These are phyloP conservation scores for Gnomoniopsis smithogilvyi DNA, from an alignment of 2,329 filamentous ascomycete genomes.

Conservation along the genomic window DNA sequence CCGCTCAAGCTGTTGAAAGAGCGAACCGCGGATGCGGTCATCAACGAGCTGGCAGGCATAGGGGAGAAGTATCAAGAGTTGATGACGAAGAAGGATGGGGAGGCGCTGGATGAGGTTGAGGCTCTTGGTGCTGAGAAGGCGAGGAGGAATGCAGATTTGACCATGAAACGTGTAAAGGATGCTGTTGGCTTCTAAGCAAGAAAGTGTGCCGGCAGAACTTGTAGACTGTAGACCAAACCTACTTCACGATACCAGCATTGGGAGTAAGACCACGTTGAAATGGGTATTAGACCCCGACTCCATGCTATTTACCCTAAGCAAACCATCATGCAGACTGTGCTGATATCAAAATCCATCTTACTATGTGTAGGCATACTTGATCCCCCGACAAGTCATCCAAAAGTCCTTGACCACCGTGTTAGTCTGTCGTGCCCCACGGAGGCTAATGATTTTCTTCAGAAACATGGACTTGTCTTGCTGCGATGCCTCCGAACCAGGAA, in stretches of 20 bases:
- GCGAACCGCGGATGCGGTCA: conserved; percentile 56
- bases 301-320: neutral
- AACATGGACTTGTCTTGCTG: conserved; percentile 60
- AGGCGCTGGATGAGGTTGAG: conserved; percentile 55
- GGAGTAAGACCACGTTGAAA: neutral
- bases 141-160: conserved; percentile 54
- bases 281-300: conserved; percentile 7
- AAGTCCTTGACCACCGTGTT: conserved; percentile 69
- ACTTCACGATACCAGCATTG: too few relatives aligned
- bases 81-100: conserved; percentile 35
- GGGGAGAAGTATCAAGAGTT: conserved; percentile 44
- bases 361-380: conserved; percentile 59
- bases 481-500: conserved; percentile 58
- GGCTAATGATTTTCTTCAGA: conserved; percentile 62
- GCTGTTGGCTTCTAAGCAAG: conserved; percentile 46
- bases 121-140: conserved; percentile 59
- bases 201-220: neutral
- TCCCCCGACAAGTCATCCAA: conserved; percentile 65
- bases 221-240: neutral
- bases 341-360: conserved; percentile 27
- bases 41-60: conserved; percentile 46
- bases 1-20: conserved; percentile 41
- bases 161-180: conserved; percentile 50
- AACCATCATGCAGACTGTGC: too few relatives aligned
- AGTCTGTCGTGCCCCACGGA: conserved; percentile 62